phyloP scores from a whole-genome alignment of 129 eudicot species.

The Deinandra increscens region DNA sequence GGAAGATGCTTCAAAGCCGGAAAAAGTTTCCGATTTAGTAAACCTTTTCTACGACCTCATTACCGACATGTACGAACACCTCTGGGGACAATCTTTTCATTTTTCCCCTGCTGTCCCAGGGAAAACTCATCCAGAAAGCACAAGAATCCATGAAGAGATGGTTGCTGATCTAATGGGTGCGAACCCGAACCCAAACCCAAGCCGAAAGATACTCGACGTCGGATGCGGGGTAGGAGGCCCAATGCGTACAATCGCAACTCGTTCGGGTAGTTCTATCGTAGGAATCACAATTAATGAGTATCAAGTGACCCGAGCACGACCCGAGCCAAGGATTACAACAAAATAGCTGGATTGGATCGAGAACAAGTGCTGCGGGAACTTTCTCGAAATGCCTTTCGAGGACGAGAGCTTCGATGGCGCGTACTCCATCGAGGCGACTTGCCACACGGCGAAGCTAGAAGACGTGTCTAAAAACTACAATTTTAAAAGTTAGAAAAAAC shows the following conservation, averaged over 20 bases:
- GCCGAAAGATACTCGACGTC: slow-evolving; percentile 61
- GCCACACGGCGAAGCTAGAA: slow-evolving; percentile 84
- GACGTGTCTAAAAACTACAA: slow-evolving; percentile 72
- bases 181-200: slow-evolving; percentile 58
- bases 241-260: slow-evolving; percentile 87
- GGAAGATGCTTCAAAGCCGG: slow-evolving; percentile 57
- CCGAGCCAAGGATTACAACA: slow-evolving; percentile 66
- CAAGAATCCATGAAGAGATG: slow-evolving; percentile 64
- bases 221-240: slow-evolving; percentile 97
- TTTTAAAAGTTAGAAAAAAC: too few relatives aligned
- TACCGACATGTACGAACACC: slow-evolving; percentile 90
- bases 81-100: slow-evolving; percentile 88
- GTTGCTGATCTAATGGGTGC: slow-evolving; percentile 70
- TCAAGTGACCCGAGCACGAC: slow-evolving; percentile 75
- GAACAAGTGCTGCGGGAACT: slow-evolving; percentile 67
- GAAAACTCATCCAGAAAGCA: slow-evolving; percentile 62
- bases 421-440: slow-evolving; percentile 87
- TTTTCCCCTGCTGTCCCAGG: slow-evolving; percentile 75
- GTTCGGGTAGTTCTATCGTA: slow-evolving; percentile 62
- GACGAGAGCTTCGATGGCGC: slow-evolving; percentile 73
- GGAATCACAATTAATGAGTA: slow-evolving; percentile 93
- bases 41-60: slow-evolving; percentile 80
- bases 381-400: slow-evolving; percentile 77
- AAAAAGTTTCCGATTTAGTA: slow-evolving; percentile 72
- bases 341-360: slow-evolving; percentile 75